Evolutionary conservation across 352 stramenopile genomes (phyloP).

Genomic region (Phytopythium chamaehyphon): DNA sequence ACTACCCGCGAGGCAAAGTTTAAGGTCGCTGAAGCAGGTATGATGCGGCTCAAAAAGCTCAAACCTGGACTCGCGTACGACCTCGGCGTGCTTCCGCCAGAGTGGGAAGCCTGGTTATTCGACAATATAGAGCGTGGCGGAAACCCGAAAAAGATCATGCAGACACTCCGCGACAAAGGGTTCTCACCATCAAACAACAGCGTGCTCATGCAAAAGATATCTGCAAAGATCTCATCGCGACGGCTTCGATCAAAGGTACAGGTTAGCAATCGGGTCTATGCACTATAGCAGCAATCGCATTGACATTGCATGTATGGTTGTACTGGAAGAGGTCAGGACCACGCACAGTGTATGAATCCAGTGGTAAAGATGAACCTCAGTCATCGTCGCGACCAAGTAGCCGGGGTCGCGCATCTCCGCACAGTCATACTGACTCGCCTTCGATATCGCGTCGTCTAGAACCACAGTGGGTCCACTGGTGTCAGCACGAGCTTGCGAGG

Average conservation of each 20-base stretch:
- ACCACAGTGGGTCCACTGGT: constrained; percentile 63
- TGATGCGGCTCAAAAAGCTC: constrained; percentile 52
- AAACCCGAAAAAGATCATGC: constrained; percentile 45
- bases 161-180: constrained; percentile 48
- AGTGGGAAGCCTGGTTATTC: constrained; percentile 62
- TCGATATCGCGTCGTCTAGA: constrained; percentile 29
- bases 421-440: constrained; percentile 2
- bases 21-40: constrained; percentile 48
- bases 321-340: constrained; percentile 27
- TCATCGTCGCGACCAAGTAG: constrained; percentile 3
- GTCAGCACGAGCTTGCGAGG: constrained; percentile 48
- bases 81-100: constrained; percentile 34
- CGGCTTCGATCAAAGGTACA: constrained; percentile 41
- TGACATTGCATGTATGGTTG: constrained; percentile 1
- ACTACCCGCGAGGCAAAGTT: constrained; percentile 74
- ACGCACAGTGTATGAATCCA: constrained; percentile 36
- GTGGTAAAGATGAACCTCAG: constrained; percentile 9
- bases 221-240: constrained; percentile 41
- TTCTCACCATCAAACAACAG: constrained; percentile 50
- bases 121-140: constrained; percentile 53
- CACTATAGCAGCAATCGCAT: background rate
- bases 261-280: background rate
- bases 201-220: constrained; percentile 65
- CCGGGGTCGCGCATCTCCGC: constrained; percentile 4
- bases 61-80: constrained; percentile 58